A percentile compares a stretch with the other conserved stretches of the same genome.
Evolutionary conservation across 495 filamentous ascomycete species (phyloP).

Genomic region (Aspergillus sclerotioniger): DNA sequence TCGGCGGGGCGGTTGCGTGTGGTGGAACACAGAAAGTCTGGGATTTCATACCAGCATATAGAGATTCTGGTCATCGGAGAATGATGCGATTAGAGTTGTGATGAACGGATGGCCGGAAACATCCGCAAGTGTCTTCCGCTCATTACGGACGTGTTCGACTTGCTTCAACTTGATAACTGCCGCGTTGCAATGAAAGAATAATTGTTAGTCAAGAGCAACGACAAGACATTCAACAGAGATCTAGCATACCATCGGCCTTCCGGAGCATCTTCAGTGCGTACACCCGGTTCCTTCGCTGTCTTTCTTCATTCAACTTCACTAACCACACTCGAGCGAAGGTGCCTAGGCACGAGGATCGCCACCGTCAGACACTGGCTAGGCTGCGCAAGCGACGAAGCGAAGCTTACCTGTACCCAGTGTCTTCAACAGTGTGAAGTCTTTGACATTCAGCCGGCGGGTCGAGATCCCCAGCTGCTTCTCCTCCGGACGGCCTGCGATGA

Average conservation of each 20-base stretch:
- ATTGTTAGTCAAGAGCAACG: slow-evolving; percentile 8
- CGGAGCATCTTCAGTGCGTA: slow-evolving; percentile 93
- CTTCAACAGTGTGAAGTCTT: slow-evolving; percentile 82
- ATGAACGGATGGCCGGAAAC: slow-evolving; percentile 95
- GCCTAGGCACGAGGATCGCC: slow-evolving; percentile 50
- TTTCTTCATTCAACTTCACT: slow-evolving; percentile 60
- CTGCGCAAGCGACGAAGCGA: slow-evolving; percentile 13
- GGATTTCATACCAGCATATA: slow-evolving; percentile 76
- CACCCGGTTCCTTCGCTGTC: slow-evolving; percentile 63
- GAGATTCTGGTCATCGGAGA: slow-evolving; percentile 82
- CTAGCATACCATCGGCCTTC: slow-evolving; percentile 69
- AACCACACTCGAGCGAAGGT: slow-evolving; percentile 97
- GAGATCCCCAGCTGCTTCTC: slow-evolving; percentile 58
- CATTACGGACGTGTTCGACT: slow-evolving; percentile 94
- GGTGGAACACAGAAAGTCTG: neutral
- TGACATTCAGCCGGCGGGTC: slow-evolving; percentile 54
- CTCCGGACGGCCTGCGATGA: slow-evolving; percentile 52
- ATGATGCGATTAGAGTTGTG: slow-evolving; percentile 84
- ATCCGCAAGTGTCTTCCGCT: slow-evolving; percentile 80
- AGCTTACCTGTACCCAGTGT: slow-evolving; percentile 82
- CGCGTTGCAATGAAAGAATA: neutral
- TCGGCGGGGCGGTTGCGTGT: neutral
- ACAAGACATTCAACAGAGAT: slow-evolving; percentile 4
- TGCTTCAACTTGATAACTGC: slow-evolving; percentile 94
- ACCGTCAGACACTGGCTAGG: slow-evolving; percentile 31